Conservation (phyloP, 2,329 filamentous ascomycete genomes). For the Rhynchosporium secalis region DNA sequence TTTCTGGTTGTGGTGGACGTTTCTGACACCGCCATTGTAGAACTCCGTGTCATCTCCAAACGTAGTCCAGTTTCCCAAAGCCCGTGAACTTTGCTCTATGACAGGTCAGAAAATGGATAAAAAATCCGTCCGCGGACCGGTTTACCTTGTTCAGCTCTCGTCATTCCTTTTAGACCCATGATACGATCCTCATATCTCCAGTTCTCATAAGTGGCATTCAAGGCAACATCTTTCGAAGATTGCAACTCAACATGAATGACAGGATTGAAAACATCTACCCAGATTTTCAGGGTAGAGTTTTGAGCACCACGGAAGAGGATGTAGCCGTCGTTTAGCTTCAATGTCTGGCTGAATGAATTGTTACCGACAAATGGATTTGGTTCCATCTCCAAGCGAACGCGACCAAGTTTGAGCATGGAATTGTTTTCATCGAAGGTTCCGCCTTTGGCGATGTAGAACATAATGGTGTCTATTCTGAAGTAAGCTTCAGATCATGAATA, state of each 20-base stretch:
- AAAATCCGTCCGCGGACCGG: no score
- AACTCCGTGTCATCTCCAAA: neutral
- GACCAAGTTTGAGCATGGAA: neutral
- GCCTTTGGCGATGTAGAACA: neutral
- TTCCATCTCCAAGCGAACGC: neutral
- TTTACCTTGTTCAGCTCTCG: neutral
- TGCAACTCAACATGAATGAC: neutral
- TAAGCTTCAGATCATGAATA: neutral
- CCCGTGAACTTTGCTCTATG: neutral
- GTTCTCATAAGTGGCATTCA: neutral
- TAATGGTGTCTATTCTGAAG: neutral
- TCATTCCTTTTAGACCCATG: neutral
- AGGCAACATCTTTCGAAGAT: neutral
- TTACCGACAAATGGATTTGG: neutral
- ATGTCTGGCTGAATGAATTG: neutral
- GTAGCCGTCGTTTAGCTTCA: neutral
- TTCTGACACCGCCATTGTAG: neutral
- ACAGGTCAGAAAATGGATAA: neutral
- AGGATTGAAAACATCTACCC: neutral
- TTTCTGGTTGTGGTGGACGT: neutral
- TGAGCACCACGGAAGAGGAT: neutral
- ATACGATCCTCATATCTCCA: neutral
- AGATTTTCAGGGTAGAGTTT: neutral
- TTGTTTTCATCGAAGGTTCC: neutral
- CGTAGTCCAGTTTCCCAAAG: neutral